These are phyloP conservation scores for Fusarium hostae DNA, from an alignment of 2,329 filamentous ascomycete species.

Conservation along the genomic window DNA sequence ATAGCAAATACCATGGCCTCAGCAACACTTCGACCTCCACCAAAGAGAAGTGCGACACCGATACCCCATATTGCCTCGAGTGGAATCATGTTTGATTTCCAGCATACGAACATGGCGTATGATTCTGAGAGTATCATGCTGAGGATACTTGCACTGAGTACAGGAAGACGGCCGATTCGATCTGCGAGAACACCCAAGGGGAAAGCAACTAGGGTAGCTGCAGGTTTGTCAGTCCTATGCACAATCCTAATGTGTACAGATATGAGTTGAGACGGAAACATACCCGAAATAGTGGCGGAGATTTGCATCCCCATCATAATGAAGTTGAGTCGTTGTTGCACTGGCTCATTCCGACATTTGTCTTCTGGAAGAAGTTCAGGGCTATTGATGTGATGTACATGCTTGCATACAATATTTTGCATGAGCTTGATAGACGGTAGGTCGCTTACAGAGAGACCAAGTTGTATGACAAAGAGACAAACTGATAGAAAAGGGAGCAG, in stretches of 20 bases:
- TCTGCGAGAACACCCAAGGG: conserved; percentile 41
- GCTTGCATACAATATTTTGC: conserved; percentile 43
- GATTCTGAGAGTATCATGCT: conserved; percentile 40
- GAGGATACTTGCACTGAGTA: conserved; percentile 41
- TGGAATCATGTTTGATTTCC: conserved; percentile 33
- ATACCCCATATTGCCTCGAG: conserved; percentile 42
- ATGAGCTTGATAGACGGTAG: conserved; percentile 37
- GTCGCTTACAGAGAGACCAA: conserved; percentile 40
- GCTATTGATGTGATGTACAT: background rate
- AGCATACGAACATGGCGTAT: conserved; percentile 36
- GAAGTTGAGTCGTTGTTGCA: conserved; percentile 40
- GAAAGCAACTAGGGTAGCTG: conserved; percentile 39
- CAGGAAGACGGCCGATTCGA: conserved; percentile 38
- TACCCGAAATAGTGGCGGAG: conserved; percentile 36
- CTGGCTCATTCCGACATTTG: conserved; percentile 28
- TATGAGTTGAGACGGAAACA: background rate
- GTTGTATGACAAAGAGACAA: conserved; percentile 41
- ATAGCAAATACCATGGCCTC: conserved; percentile 47
- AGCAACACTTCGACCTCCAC: conserved; percentile 41
- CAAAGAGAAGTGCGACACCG: conserved; percentile 38
- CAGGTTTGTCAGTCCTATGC: background rate
- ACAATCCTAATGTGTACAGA: background rate
- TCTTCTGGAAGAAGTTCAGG: conserved; percentile 29
- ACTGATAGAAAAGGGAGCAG: conserved; percentile 39
- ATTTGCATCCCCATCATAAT: conserved; percentile 37